Evolutionary conservation across 2,329 filamentous ascomycete species (phyloP).

Genomic region (Teratosphaeria zuluensis): DNA sequence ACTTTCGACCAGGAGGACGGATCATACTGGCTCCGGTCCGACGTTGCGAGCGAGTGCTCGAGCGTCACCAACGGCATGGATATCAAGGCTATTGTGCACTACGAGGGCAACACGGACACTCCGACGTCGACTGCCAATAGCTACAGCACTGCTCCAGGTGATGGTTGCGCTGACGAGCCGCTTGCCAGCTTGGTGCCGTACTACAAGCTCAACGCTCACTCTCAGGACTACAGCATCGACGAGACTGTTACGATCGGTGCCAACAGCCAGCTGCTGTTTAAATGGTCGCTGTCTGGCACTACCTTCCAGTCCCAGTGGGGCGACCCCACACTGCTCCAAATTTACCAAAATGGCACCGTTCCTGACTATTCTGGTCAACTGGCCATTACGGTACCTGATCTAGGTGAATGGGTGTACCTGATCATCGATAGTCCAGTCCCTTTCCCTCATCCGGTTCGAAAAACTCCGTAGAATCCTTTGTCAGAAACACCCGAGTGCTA

Average conservation of each 20-base stretch:
- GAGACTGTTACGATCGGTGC: conserved; percentile 24
- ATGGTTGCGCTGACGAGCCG: conserved; percentile 32
- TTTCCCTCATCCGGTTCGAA: conserved; percentile 24
- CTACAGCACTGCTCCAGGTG: conserved; percentile 10
- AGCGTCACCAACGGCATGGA: conserved; percentile 22
- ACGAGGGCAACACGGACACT: conserved; percentile 14
- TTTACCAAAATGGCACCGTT: conserved; percentile 25
- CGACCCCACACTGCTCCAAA: conserved; percentile 29
- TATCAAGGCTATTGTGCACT: conserved; percentile 28
- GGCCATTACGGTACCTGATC: conserved; percentile 26
- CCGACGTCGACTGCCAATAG: conserved; percentile 27
- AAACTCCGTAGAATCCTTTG: too few species aligned
- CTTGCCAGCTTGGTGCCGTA: conserved; percentile 28
- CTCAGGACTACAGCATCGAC: conserved; percentile 16
- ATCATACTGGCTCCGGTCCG: conserved; percentile 39
- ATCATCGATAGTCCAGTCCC: conserved; percentile 31
- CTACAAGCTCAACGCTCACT: conserved; percentile 19
- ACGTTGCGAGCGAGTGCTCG: conserved; percentile 31
- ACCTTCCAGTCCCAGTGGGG: conserved; percentile 30
- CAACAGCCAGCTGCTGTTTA: conserved; percentile 30
- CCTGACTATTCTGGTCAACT: conserved; percentile 28
- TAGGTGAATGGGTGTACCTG: conserved; percentile 33
- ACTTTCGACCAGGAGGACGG: conserved; percentile 33
- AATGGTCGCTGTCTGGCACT: conserved; percentile 33
- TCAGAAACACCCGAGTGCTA: too few species aligned